phyloP scores from a whole-genome alignment of 2,329 filamentous ascomycete species.

The Gaeumannomyces tritici region DNA sequence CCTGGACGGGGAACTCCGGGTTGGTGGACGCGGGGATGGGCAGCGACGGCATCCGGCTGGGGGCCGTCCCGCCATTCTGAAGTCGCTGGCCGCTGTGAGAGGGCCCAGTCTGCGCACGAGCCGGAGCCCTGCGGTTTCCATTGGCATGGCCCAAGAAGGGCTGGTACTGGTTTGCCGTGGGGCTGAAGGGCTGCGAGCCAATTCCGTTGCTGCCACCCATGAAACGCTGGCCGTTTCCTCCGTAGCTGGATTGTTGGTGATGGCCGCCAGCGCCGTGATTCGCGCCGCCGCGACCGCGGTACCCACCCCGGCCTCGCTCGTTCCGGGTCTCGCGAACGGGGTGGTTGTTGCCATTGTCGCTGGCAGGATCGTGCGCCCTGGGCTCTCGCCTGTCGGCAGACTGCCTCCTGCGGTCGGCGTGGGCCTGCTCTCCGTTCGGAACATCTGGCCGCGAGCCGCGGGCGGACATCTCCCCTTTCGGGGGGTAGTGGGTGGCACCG shows the following conservation, averaged over 20 bases:
- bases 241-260: conserved; percentile 3
- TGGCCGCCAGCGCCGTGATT: neutral
- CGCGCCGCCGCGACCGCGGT: conserved; percentile 2
- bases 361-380: neutral
- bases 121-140: neutral
- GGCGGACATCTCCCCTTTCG: neutral
- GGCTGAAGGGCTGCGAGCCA: conserved; percentile 6
- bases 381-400: conserved; percentile 1
- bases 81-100: conserved; percentile 1
- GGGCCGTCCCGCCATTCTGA: neutral
- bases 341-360: neutral
- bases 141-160: neutral
- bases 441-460: conserved; percentile 1
- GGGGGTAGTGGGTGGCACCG: neutral
- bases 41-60: conserved; percentile 2
- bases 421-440: conserved; percentile 1
- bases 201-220: conserved; percentile 12
- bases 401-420: neutral
- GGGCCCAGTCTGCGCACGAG: conserved; percentile 3
- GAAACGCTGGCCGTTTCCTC: conserved; percentile 8
- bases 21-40: neutral
- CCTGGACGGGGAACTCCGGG: conserved; percentile 46
- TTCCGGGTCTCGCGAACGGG: conserved; percentile 1
- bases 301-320: conserved; percentile 2
- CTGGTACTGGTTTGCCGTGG: neutral